A percentile compares a stretch with the other conserved stretches of the same genome.
phyloP scores from a whole-genome alignment of 345 rosid genomes.

The Litchi chinensis region DNA sequence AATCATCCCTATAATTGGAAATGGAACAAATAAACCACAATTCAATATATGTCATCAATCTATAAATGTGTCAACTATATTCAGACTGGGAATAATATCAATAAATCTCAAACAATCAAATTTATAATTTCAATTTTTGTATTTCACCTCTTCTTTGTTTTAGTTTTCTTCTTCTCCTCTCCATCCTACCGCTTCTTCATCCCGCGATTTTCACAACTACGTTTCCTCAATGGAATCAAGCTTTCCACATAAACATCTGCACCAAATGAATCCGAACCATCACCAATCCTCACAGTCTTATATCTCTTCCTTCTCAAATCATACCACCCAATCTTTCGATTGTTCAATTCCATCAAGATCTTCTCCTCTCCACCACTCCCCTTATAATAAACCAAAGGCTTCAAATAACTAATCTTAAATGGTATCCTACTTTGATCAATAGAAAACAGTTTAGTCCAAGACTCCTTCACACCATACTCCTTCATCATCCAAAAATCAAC shows the following conservation, averaged over 20 bases:
- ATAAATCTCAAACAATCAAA: not conserved
- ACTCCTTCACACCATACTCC: conserved; percentile 23
- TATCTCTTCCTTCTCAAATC: conserved; percentile 39
- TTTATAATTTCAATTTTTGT: not conserved
- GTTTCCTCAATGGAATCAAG: conserved; percentile 5
- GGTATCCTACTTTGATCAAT: conserved; percentile 22
- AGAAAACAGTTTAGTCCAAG: conserved; percentile 22
- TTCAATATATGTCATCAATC: not conserved
- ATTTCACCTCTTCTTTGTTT: conserved; percentile 20
- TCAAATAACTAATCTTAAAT: conserved; percentile 34
- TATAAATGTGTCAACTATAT: not conserved
- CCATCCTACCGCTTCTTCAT: not conserved
- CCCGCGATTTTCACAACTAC: not conserved
- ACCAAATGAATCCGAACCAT: conserved; percentile 19
- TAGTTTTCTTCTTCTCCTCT: conserved; percentile 10
- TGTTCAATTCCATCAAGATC: conserved; percentile 50
- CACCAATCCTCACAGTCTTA: conserved; percentile 32
- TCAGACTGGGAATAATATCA: not conserved
- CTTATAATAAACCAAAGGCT: conserved; percentile 49
- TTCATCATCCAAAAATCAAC: conserved; percentile 31
- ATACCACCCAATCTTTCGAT: conserved; percentile 49
- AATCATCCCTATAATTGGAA: conserved; percentile 19
- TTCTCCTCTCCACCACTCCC: conserved; percentile 19
- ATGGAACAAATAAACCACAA: not conserved
- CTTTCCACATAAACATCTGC: conserved; percentile 17